phyloP scores from a whole-genome alignment of 768 basidiomycete species.

The Auriculariales sp. region DNA sequence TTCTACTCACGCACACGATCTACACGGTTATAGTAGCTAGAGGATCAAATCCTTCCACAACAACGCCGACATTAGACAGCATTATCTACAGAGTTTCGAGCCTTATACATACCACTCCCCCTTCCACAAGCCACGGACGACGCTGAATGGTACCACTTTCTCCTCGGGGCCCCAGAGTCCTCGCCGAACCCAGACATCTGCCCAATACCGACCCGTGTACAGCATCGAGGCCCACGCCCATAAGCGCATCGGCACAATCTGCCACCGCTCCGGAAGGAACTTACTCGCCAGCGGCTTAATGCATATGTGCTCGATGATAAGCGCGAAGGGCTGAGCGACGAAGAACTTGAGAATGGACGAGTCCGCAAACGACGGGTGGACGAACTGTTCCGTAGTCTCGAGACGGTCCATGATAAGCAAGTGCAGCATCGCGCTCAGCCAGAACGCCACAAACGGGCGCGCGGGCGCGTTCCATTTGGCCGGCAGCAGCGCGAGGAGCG shows the following conservation, averaged over 20 bases:
- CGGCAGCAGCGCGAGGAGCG: background rate
- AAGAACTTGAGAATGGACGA: background rate
- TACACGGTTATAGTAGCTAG: no score
- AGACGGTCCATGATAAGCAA: background rate
- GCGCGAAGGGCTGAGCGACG: background rate
- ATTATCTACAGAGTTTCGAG: no score
- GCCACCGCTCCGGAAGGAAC: background rate
- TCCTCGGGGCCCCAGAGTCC: background rate
- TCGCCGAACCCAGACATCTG: background rate
- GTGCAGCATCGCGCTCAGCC: background rate
- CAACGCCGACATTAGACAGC: no score
- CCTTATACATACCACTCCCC: background rate
- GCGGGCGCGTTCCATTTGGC: background rate
- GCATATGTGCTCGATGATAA: background rate
- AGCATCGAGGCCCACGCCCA: background rate
- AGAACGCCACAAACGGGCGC: background rate
- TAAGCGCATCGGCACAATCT: background rate
- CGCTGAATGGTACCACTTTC: background rate
- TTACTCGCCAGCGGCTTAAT: background rate
- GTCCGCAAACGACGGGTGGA: background rate
- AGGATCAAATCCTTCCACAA: no score
- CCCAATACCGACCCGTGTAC: background rate
- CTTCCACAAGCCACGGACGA: background rate
- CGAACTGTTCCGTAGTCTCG: background rate
- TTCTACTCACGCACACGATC: no score